Evolutionary conservation across 306 rosid genomes (phyloP), one percentile per base, ranked within the genome.

Genomic region (Trifolium fragiferum): DNA sequence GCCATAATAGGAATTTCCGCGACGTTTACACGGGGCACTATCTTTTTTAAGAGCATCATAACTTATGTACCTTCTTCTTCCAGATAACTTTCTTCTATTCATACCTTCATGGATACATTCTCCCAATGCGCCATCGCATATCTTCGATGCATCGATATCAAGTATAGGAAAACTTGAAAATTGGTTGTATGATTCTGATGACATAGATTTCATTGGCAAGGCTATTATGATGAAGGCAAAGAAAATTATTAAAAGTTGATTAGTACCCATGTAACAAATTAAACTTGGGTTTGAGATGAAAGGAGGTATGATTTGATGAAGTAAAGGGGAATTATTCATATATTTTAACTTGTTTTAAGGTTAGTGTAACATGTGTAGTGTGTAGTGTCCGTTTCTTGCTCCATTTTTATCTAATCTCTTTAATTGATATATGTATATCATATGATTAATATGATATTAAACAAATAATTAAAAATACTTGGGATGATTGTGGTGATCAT

Each of bases 1-100:
- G 61, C 77, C 76, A 54, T 89, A 89, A 70, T 89, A 89, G 14
- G 94, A 89, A 4, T 8, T 12, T 27, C 91, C 94, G 0, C 86
- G 88, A 8, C 18, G 20, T 0, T 49, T 7, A 19, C 86, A 83
- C 4, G 91, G 91, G 6, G 79, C 44, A 0, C 10, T 21, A 19
- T 87, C 66, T 9, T 60, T 49, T 59, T 23, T 80, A 0, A 89
- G 69, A 40, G 90, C 94, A 14, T 70, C 81, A 15, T 87, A 85
- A 57, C 87, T 72, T 30, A 87, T 82, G 72, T 18, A 87, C 70
- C 60, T 70, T 2, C n/a, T 12, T 0, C 12, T 16, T 7, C 50
- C 20, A 1, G 46, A 59, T 10, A 89, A 37, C 0, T 7, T 70
- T 35, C 88, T 83, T 73, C 76, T 80, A 58, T 5, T 13, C 13